phyloP scores from a whole-genome alignment of 164 flowering plant genomes.

The Stephania yunnanensis region DNA sequence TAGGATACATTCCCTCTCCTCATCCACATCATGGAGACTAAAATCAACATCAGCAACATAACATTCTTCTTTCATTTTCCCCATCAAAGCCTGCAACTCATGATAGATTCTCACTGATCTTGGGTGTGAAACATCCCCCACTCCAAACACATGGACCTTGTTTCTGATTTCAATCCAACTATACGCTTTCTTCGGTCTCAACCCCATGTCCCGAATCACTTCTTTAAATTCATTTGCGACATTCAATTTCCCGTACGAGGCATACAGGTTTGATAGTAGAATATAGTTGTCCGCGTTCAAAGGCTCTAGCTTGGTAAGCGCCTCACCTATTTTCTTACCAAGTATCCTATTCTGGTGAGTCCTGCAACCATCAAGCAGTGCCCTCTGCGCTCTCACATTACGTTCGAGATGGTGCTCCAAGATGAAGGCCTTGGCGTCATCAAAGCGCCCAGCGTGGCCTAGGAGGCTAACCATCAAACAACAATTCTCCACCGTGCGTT shows the following conservation, averaged over 20 bases:
- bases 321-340: slow-evolving; percentile 42
- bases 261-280: slow-evolving; percentile 49
- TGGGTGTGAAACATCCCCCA: slow-evolving; percentile 70
- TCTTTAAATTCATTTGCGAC: slow-evolving; percentile 28
- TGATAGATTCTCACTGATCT: slow-evolving; percentile 50
- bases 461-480: slow-evolving; percentile 51
- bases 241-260: slow-evolving; percentile 37
- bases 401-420: slow-evolving; percentile 25
- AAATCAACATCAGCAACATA: slow-evolving; percentile 28
- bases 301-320: slow-evolving; percentile 54
- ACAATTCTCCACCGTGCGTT: slow-evolving; percentile 38
- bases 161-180: slow-evolving; percentile 63
- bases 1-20: slow-evolving; percentile 55
- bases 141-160: slow-evolving; percentile 68
- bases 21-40: slow-evolving; percentile 63
- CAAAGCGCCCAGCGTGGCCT: slow-evolving; percentile 42
- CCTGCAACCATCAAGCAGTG: slow-evolving; percentile 58
- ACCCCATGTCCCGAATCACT: slow-evolving; percentile 49
- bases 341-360: slow-evolving; percentile 27
- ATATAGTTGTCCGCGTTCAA: slow-evolving; percentile 59
- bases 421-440: slow-evolving; percentile 47
- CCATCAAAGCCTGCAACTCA: slow-evolving; percentile 42
- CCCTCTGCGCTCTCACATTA: slow-evolving; percentile 39
- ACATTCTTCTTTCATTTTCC: slow-evolving; percentile 36
- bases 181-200: slow-evolving; percentile 47